Base-by-base conservation (phyloP, 371 early-diverging fungal species). In the Phascolomyces articulosus region DNA sequence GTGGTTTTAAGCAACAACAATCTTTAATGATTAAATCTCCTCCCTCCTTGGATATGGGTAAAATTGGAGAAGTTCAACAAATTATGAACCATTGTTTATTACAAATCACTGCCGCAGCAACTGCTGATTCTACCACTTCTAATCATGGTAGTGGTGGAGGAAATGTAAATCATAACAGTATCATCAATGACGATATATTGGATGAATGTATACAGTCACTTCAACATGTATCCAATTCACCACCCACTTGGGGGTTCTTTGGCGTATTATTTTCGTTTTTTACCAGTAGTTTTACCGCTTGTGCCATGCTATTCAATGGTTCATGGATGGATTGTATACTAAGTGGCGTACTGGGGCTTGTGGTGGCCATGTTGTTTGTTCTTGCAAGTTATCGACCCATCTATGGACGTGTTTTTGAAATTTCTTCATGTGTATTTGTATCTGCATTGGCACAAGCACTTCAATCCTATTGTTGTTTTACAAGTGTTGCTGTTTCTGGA, bases 381-480 rank as follows among this genome's bases (percentile, higher is more conserved):
- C 16, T 80, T 15, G 72, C 78, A 21, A 56, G 68, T 21, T 57
- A 74, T 11, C 70, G 70, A 20, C 76, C 78, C 11, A 71, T 75
- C n/a, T 80, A 75, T 60, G 71, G 74, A 40, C 71, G 71, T 4
- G 73, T 80, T 0, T 80, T 80, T 63, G 81, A 80, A 70, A 67
- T 82, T 1, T 77, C 78, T 8, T 70, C 76, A 2, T 75, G 77
- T 15, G 63, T 74, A 20, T 40, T 68, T 11, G 78, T 82, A 0
- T 75, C 76, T 24, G 61, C 77, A 7, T 56, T 79, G 26, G 67
- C 74, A 8, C 71, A 71, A n/a, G 72, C 76, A 10, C 16, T 80
- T 20, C 68, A 74, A 54, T 21, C 58, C 1, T 74, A 78, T 38
- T 73, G 71, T 28, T 80, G 81, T 44, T 80, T 78, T 55, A 71